Evolutionary conservation across 345 rosid species (phyloP), one percentile per base, ranked within the genome.

Genomic region (Euphorbia lathyris): DNA sequence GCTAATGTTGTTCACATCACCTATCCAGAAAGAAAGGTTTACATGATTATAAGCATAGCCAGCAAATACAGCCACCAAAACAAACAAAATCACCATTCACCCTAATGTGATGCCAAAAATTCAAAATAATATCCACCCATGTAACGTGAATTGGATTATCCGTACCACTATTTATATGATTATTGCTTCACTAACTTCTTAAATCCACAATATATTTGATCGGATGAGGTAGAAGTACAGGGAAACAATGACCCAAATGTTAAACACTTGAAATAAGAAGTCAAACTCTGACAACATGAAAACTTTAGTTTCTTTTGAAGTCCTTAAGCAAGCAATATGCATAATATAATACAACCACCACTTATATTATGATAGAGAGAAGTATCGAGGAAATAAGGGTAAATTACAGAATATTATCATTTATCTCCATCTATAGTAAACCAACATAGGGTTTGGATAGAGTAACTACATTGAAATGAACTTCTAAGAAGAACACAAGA

Each of bases 1-100:
- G 71, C 76, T 87, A 45, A 90, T 77, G 69, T 81, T 88, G 85
- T 95, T 92, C 74, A 83, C 96, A 78, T 92, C 99, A 75, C 97
- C 93, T 95, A 70, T 51, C 10, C 53, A 67, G 0, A 38, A 45
- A 26, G 10, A 32, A 59, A 53, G 47, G 1, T 9, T 0, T 22
- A 40, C 38, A 77, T 16, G 26, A 69, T 32, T 23, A 71, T 63
- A 36, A 48, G 30, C 27, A 66, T 42, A 64, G 32, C 20, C 38
- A 11, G 26, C 40, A 20, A 9, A 55, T 0, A 68, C 4, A 58
- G 16, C n/a, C 27, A 22, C 70, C n/a, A 27, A 51, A 34, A 45
- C 19, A 26, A 16, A 10, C 14, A 9, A 65, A 32, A 32, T 56
- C 57, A 48, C 56, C 43, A 47, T 65, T 9, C 38, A 67, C 60